Conservation (phyloP, 257 asterid genomes). For the Orobanche coerulescens region DNA sequence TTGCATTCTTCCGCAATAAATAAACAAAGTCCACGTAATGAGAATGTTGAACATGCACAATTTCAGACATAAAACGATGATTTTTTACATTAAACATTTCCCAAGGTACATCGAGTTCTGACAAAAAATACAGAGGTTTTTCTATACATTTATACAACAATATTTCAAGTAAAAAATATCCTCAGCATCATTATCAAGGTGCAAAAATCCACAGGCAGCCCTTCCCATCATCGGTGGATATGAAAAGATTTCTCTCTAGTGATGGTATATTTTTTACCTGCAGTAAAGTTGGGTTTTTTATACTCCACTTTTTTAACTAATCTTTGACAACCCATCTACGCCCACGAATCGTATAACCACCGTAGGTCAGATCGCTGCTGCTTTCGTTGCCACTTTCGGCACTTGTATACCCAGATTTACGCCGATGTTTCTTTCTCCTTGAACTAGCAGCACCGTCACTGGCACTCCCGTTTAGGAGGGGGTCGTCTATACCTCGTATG, state of each 20-base stretch:
- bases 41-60: too few species aligned
- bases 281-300: background rate
- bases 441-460: slow-evolving; percentile 61
- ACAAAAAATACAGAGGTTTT: too few species aligned
- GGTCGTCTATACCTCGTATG: slow-evolving; percentile 88
- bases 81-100: too few species aligned
- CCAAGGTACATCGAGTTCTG: too few species aligned
- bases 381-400: slow-evolving; percentile 92
- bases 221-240: too few species aligned
- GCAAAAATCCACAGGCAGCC: too few species aligned
- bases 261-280: background rate
- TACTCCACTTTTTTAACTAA: slow-evolving; percentile 18
- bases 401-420: slow-evolving; percentile 70
- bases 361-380: slow-evolving; percentile 48
- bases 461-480: slow-evolving; percentile 79
- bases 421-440: slow-evolving; percentile 66
- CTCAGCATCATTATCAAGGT: too few species aligned
- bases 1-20: too few species aligned
- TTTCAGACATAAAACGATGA: too few species aligned
- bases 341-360: slow-evolving; percentile 64
- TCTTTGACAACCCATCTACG: slow-evolving; percentile 83
- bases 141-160: too few species aligned
- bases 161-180: too few species aligned
- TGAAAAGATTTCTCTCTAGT: slow-evolving; percentile 2
- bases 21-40: too few species aligned